Base-by-base conservation (phyloP, 805 yeast genomes). In the Zygoascus ofunaensis region DNA sequence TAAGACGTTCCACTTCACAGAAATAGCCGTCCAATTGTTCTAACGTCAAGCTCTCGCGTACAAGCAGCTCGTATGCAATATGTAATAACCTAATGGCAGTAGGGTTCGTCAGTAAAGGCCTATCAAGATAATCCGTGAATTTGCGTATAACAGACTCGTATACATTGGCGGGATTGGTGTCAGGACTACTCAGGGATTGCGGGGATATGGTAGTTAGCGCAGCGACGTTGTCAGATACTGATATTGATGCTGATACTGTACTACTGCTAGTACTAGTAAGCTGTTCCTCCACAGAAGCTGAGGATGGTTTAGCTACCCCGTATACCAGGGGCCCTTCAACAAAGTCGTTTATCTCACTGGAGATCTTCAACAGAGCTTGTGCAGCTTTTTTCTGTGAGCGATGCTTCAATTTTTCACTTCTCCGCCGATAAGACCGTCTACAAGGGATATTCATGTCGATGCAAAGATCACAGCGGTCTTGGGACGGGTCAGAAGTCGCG, bases 381-480 rank as follows among this genome's bases (percentile, higher is more conserved):
- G 40, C 44, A 5, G 47, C 49, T 35, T 42, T 5, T 5, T 17
- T 5, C 32, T 30, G 34, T n/a, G 49, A n/a, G 18, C 28, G 39
- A 30, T 18, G 36, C n/a, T 20, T 21, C 28, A 47, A 32, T 21
- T 46, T 46, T 21, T 37, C 42, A 20, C 47, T 46, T 18, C 34
- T 24, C 18, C 28, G 26, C n/a, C 46, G 19, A 23, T 21, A 24
- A n/a, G 41, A 33, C 12, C 47, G 42, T 10, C 34, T 28, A 23
- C 49, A 46, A 5, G 23, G 37, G 21, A 46, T 42, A 20, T 38
- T 44, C 14, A 43, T 17, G 20, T 43, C 34, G 17, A 8, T 34
- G 23, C 49, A 46, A n/a, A 36, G 37, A 30, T 42, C 47, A 26
- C 49, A 46, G 14, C 32, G 34, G 5, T 23, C 30, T 15, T 21